These are phyloP conservation scores for Didymella keratinophila DNA, from an alignment of 2,329 filamentous ascomycete genomes.

Conservation along the genomic window DNA sequence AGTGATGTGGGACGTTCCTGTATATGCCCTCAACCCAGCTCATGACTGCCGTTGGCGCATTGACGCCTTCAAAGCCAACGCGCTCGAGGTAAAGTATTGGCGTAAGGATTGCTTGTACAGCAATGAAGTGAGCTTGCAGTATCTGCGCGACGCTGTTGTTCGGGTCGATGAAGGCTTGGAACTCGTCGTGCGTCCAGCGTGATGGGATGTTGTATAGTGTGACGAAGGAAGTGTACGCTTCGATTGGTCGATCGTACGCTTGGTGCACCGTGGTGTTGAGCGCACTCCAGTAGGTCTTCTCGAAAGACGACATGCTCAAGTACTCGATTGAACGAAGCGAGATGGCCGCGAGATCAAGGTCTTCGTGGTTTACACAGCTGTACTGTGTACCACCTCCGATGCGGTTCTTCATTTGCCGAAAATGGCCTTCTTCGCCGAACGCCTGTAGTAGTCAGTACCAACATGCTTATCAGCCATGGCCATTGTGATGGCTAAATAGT, in stretches of 20 bases:
- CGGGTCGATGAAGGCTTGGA: conserved; percentile 55
- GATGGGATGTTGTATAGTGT: conserved; percentile 53
- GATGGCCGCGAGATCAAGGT: conserved; percentile 42
- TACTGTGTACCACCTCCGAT: conserved; percentile 29
- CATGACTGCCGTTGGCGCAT: conserved; percentile 43
- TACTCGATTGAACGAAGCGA: conserved; percentile 39
- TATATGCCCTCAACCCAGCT: conserved; percentile 48
- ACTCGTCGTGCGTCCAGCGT: conserved; percentile 51
- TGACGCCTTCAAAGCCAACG: conserved; percentile 44
- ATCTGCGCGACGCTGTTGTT: conserved; percentile 54
- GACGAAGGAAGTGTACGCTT: conserved; percentile 55
- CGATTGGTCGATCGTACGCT: conserved; percentile 42
- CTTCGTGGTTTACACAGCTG: conserved; percentile 32
- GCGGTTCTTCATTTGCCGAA: conserved; percentile 42
- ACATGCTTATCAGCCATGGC: conserved; percentile 3
- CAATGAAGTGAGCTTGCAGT: conserved; percentile 58
- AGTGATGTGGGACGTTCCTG: conserved; percentile 31
- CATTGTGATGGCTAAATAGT: conserved; percentile 3
- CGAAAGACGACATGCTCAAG: conserved; percentile 41
- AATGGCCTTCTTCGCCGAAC: conserved; percentile 45
- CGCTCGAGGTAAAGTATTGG: conserved; percentile 50
- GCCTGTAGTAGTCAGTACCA: conserved; percentile 27
- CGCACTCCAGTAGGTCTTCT: conserved; percentile 38
- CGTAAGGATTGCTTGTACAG: conserved; percentile 55
- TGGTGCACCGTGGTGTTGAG: conserved; percentile 37